These are phyloP conservation scores for Alternaria incomplexa DNA, from an alignment of 2,329 filamentous ascomycete genomes.

Conservation along the genomic window DNA sequence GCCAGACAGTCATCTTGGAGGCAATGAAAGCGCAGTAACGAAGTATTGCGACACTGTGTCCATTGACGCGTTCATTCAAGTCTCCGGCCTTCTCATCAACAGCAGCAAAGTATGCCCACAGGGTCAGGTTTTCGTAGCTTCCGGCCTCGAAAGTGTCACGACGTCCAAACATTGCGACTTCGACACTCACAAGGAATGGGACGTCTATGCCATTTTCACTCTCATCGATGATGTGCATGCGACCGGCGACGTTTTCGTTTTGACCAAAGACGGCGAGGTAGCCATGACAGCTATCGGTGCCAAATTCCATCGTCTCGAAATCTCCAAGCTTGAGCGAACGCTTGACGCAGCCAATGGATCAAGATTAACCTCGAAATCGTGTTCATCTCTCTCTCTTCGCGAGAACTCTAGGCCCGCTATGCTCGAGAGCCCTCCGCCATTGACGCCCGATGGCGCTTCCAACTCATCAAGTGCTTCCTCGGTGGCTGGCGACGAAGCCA, in stretches of 20 bases:
- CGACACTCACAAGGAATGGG: slow-evolving; percentile 6
- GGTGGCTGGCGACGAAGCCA: not conserved
- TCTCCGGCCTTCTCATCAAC: slow-evolving; percentile 25
- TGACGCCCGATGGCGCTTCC: slow-evolving; percentile 1
- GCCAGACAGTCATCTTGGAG: slow-evolving; percentile 7
- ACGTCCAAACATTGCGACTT: slow-evolving; percentile 10
- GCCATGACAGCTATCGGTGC: slow-evolving; percentile 13
- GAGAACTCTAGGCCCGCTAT: not conserved
- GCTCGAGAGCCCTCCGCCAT: not conserved
- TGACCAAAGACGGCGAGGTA: slow-evolving; percentile 5
- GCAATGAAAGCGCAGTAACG: slow-evolving; percentile 15
- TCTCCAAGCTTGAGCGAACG: slow-evolving; percentile 14
- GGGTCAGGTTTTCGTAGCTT: slow-evolving; percentile 21
- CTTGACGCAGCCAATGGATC: slow-evolving; percentile 8
- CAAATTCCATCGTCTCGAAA: slow-evolving; percentile 18
- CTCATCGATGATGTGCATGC: slow-evolving; percentile 4
- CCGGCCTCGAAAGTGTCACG: slow-evolving; percentile 18
- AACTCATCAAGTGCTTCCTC: slow-evolving; percentile 5
- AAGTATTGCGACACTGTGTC: slow-evolving; percentile 19
- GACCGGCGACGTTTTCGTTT: slow-evolving; percentile 20
- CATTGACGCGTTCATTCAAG: slow-evolving; percentile 25
- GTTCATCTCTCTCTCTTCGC: not conserved
- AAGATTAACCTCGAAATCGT: not conserved
- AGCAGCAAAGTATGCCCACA: slow-evolving; percentile 15
- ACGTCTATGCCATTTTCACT: slow-evolving; percentile 14